Percentiles rank a stretch among this genome's conserved stretches.
Evolutionary conservation across 495 filamentous ascomycete genomes (phyloP).

Genomic region (Neurospora sp.): DNA sequence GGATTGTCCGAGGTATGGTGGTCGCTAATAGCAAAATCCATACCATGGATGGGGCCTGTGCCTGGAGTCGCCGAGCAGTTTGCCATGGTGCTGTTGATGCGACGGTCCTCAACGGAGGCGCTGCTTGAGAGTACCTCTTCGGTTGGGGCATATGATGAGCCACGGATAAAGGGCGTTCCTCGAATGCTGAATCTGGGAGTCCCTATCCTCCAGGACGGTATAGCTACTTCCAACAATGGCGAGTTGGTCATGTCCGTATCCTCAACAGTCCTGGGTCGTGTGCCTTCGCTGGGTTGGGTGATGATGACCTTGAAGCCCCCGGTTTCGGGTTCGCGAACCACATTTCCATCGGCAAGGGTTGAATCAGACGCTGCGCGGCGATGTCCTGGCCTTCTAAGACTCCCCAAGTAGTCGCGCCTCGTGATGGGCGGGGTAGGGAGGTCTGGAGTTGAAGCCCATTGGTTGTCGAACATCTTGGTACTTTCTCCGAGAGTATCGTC

Average conservation of each 20-base stretch:
- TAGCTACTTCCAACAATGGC: conserved; percentile 63
- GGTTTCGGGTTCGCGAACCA: conserved; percentile 43
- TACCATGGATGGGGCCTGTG: background rate
- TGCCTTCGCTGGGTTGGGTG: conserved; percentile 53
- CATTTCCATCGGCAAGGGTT: conserved; percentile 29
- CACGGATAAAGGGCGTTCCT: conserved; percentile 72
- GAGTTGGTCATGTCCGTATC: conserved; percentile 33
- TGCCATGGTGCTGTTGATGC: background rate
- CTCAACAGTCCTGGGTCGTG: conserved; percentile 56
- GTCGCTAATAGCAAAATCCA: background rate
- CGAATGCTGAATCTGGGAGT: conserved; percentile 69
- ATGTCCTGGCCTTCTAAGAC: conserved; percentile 12
- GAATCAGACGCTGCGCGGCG: conserved; percentile 41
- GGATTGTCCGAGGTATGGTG: background rate
- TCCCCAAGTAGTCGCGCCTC: conserved; percentile 15
- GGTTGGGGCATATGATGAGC: conserved; percentile 52
- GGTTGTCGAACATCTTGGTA: conserved; percentile 21
- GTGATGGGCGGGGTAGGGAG: conserved; percentile 21
- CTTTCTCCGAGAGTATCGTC: conserved; percentile 26
- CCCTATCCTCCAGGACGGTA: conserved; percentile 79
- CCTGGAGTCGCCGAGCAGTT: background rate
- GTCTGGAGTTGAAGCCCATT: conserved; percentile 20
- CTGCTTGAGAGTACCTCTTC: conserved; percentile 37
- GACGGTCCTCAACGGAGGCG: conserved; percentile 27
- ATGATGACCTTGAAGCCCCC: conserved; percentile 79